Evolutionary conservation across 805 yeast genomes (phyloP), one percentile per base, ranked within the genome.

Genomic region (Candida suzukii): DNA sequence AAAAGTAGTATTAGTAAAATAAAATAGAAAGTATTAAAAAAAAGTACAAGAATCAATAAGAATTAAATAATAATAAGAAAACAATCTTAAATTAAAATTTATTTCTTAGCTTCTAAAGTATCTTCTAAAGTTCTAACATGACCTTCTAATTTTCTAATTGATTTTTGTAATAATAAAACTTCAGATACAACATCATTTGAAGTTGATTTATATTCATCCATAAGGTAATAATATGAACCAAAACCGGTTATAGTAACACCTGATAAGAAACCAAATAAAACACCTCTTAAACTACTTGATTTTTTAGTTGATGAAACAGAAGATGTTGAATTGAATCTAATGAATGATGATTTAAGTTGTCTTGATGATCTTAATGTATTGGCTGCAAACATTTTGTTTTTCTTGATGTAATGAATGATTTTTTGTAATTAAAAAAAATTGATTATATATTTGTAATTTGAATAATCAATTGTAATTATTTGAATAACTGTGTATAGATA

Each of bases 161-260:
- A 77, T 52, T 73, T 76, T 49, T 83, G 84, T 55, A 88, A 74
- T 20, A 78, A 63, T 41, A 84, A 67, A 18, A 87, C 84, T 55
- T 87, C 96, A 39, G 86, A 76, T 43, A 85, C 72, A 43, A 87
- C 76, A 17, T 83, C 83, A 51, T 73, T 74, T 58, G 81, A 84
- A 50, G 91, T 75, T 46, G 73, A 68, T 58, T 81, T 79, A 71
- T 84, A 85, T 60, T 83, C 84, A 54, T 86, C 93, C 44, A 85
- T 62, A 49, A 85, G 68, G 62, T 85, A 87, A 60, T 77, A 82
- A 68, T 87, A 87, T 14, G 90, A 79, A 8, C 77, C 84, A 41
- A 73, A 74, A 2, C 95, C 90, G 16, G 95, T 83, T 46, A 73
- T 58, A 19, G 87, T 68, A 30, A 82, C 83, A 35, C 96, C 95